Conservation (phyloP, 306 rosid genomes). For the Cyclanthera cordifolia region DNA sequence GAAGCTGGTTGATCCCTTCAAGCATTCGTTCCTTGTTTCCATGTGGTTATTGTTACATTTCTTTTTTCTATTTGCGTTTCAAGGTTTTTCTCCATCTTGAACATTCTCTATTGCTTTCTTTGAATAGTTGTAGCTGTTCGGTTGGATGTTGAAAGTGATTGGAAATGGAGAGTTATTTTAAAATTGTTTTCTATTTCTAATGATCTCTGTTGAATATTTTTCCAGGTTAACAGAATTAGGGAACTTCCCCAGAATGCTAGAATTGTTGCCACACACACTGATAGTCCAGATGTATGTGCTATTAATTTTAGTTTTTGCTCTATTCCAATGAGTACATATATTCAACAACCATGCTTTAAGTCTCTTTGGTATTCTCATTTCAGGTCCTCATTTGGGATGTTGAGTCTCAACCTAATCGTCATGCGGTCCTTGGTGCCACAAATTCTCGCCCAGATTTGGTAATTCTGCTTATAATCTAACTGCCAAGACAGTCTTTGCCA, state of each 20-base stretch:
- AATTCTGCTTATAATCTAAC: slow-evolving; percentile 4
- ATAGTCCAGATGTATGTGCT: slow-evolving; percentile 80
- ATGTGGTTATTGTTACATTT: neutral
- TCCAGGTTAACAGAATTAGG: slow-evolving; percentile 94
- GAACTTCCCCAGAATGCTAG: slow-evolving; percentile 85
- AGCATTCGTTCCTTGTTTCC: neutral
- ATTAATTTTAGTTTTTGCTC: neutral
- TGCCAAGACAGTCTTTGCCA: neutral
- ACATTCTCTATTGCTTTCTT: neutral
- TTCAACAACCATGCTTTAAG: neutral
- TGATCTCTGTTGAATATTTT: slow-evolving; percentile 15
- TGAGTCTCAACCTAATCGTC: slow-evolving; percentile 93
- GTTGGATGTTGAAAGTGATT: neutral
- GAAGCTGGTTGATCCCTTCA: neutral
- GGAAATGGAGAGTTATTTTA: neutral
- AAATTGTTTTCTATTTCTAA: slow-evolving; percentile 1
- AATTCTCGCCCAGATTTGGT: slow-evolving; percentile 98
- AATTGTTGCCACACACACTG: slow-evolving; percentile 97
- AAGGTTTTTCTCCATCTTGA: neutral
- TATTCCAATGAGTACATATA: neutral
- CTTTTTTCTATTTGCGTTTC: neutral
- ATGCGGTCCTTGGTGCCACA: slow-evolving; percentile 91
- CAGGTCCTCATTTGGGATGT: slow-evolving; percentile 99
- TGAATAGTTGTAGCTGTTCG: neutral
- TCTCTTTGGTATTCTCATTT: slow-evolving; percentile 7